Evolutionary conservation across 1,284 basidiomycete species (phyloP).

Genomic region (Acaromyces ingoldii): DNA sequence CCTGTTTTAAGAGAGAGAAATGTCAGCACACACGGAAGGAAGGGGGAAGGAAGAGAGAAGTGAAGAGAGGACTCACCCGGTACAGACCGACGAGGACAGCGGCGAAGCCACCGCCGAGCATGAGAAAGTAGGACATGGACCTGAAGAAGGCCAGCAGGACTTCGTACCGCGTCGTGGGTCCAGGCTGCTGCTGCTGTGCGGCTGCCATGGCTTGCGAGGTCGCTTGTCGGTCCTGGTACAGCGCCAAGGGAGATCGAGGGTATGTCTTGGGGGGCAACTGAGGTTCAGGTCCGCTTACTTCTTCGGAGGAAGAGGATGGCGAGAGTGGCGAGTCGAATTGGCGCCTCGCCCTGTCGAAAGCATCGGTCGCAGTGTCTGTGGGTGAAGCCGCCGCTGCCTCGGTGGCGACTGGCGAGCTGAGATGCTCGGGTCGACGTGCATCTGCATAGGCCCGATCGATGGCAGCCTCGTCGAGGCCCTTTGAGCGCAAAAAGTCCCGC

Average conservation of each 20-base stretch:
- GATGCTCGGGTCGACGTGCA: slow-evolving; percentile 29
- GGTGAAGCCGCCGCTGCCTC: neutral
- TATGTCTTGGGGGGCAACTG: slow-evolving; percentile 28
- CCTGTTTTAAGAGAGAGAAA: neutral
- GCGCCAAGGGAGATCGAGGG: slow-evolving; percentile 39
- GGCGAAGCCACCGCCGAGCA: slow-evolving; percentile 39
- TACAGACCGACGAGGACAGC: slow-evolving; percentile 34
- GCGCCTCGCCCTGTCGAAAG: slow-evolving; percentile 21
- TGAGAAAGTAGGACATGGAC: slow-evolving; percentile 33
- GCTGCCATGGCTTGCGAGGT: neutral
- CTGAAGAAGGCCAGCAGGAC: slow-evolving; percentile 43
- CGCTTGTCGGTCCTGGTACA: slow-evolving; percentile 26
- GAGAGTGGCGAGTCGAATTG: slow-evolving; percentile 36
- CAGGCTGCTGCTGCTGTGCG: slow-evolving; percentile 8
- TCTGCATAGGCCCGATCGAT: slow-evolving; percentile 35
- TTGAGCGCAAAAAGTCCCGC: slow-evolving; percentile 34
- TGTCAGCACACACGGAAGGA: too few species aligned
- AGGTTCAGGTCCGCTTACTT: too few species aligned
- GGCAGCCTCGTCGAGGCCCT: slow-evolving; percentile 37
- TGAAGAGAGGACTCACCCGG: slow-evolving; percentile 14
- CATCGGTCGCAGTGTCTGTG: neutral
- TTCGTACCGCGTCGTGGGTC: slow-evolving; percentile 33
- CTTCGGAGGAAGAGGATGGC: neutral
- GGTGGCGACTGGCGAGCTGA: neutral
- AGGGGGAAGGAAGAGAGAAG: too few species aligned